A percentile compares a stretch with the other conserved stretches of the same genome.
These are phyloP conservation scores for Teratosphaeria gauchensis DNA, from an alignment of 2,329 filamentous ascomycete species.

Conservation along the genomic window DNA sequence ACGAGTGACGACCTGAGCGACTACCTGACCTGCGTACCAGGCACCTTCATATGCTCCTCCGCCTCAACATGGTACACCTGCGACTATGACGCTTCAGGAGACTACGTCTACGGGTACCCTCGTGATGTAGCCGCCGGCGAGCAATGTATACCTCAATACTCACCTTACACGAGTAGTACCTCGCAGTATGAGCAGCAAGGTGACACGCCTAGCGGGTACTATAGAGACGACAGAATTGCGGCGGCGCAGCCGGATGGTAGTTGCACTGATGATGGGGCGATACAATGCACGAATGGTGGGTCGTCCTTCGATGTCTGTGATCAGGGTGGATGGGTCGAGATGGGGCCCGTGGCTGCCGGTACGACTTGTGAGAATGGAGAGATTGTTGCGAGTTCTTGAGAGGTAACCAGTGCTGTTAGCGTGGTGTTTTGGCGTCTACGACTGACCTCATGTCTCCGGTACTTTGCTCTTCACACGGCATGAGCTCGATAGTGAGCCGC, in stretches of 20 bases:
- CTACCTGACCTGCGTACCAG: constrained; percentile 30
- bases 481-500: neutral
- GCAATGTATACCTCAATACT: constrained; percentile 26
- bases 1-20: constrained; percentile 8
- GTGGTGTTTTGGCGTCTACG: neutral
- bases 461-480: neutral
- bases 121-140: constrained; percentile 27
- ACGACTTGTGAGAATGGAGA: constrained; percentile 20
- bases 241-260: constrained; percentile 18
- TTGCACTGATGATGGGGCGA: constrained; percentile 16
- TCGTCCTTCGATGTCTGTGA: constrained; percentile 23
- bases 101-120: constrained; percentile 24
- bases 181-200: constrained; percentile 18
- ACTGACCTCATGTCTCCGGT: neutral
- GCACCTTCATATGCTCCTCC: constrained; percentile 32
- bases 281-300: constrained; percentile 20
- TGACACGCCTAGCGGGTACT: constrained; percentile 16
- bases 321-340: constrained; percentile 23
- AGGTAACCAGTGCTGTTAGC: neutral
- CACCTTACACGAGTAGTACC: constrained; percentile 13
- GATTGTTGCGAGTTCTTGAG: constrained; percentile 12
- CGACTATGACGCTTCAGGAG: constrained; percentile 18
- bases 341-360: constrained; percentile 22
- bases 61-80: constrained; percentile 28
- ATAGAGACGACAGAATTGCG: constrained; percentile 25